These are phyloP conservation scores for Peronosclerospora sorghi DNA, from an alignment of 352 stramenopile species.

Conservation along the genomic window DNA sequence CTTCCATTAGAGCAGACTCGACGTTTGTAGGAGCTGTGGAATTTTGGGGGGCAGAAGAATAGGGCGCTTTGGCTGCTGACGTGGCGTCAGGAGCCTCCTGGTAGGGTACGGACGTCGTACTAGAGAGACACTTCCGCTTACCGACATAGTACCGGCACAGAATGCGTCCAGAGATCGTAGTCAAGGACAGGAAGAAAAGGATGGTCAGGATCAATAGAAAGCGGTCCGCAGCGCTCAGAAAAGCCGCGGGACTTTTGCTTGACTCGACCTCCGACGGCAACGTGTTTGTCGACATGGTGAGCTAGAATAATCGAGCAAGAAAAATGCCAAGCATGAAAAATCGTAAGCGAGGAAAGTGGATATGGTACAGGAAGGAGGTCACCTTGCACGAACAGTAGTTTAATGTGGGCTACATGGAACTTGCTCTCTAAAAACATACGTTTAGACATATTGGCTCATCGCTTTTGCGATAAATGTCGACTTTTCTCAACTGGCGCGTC, in stretches of 20 bases:
- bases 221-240: constrained; percentile 33
- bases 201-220: constrained; percentile 42
- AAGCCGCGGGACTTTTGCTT: constrained; percentile 14
- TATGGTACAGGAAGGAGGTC: neutral
- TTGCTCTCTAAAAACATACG: too few species aligned
- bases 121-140: constrained; percentile 16
- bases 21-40: constrained; percentile 17
- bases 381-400: too few species aligned
- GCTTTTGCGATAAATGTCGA: neutral
- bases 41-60: constrained; percentile 8
- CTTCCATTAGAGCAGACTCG: constrained; percentile 37
- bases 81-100: constrained; percentile 7
- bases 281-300: constrained; percentile 6
- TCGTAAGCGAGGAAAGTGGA: too few species aligned
- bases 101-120: neutral
- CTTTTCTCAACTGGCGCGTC: constrained; percentile 4
- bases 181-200: constrained; percentile 50
- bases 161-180: constrained; percentile 38
- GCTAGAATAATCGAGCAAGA: too few species aligned
- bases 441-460: too few species aligned
- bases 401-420: too few species aligned
- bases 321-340: too few species aligned
- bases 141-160: constrained; percentile 35
- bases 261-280: constrained; percentile 1
- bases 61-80: constrained; percentile 11